Base-by-base conservation (phyloP, 495 filamentous ascomycete species). In the Hypoxylon subgilvum region DNA sequence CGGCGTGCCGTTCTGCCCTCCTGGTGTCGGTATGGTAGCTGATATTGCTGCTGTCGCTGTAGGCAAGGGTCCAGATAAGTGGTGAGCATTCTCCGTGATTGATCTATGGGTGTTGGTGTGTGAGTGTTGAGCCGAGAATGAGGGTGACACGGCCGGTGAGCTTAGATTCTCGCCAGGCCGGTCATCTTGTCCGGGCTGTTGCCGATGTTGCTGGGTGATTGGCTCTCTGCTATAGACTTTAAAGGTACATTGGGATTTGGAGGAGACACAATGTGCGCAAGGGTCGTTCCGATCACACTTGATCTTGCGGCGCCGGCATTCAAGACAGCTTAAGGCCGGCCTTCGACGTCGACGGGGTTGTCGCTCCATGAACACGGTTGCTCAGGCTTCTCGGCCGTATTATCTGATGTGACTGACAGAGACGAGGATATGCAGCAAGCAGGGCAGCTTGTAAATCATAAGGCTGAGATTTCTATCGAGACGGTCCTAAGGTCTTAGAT, bases 251-350 rank as follows among this genome's bases (percentile, higher is more conserved):
- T 52, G 55, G 21, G 53, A 47, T 27, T 65, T 61, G 7, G 64
- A 19, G 0, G 61, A 51, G 19, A 79, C 65, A 44, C 79, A 80
- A 59, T 75, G 76, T 10, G 68, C 52, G 53, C 78, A 82, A 23
- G 77, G 78, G 10, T 71, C 63, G 19, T 60, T 66, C 23, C 71
- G 70, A 50, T 81, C 74, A 55, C 78, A 82, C 52, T 76, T 79
- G 61, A 81, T 75, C 68, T 80, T 81, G 22, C 78, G 76, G 8
- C 76, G 77, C n/a, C 73, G 71, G 52, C 79, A 82, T 36, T 78
- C 75, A 7, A 78, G 49, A 27, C 78, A 79, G 0, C 75, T 75
- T 17, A 72, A 55, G 10, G 74, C 71, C 14, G 72, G 72, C 40
- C 74, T 66, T 18, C 74, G 62, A 35, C 73, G 73, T 22, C 66